These are phyloP conservation scores for Letharia lupina DNA, from an alignment of 495 filamentous ascomycete genomes.

Conservation along the genomic window DNA sequence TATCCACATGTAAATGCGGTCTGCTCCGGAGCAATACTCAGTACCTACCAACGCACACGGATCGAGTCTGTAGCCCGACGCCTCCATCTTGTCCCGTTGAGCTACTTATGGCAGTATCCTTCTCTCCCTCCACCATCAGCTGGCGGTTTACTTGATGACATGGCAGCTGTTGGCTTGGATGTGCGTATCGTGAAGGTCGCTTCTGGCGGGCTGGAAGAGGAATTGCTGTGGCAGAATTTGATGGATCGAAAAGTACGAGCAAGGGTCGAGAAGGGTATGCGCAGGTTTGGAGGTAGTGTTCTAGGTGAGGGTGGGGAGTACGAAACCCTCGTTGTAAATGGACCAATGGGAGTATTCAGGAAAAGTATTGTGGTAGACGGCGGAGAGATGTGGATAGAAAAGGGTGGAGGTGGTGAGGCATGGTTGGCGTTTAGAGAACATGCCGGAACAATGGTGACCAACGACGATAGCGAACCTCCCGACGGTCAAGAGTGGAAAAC, in stretches of 20 bases:
- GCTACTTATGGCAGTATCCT: slow-evolving; percentile 87
- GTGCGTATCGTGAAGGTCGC: slow-evolving; percentile 90
- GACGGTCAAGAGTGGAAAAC: slow-evolving; percentile 35
- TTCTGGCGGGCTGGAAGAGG: slow-evolving; percentile 76
- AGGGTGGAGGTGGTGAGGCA: slow-evolving; percentile 63
- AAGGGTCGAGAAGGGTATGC: slow-evolving; percentile 53
- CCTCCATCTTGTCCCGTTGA: slow-evolving; percentile 68
- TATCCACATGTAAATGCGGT: slow-evolving; percentile 78
- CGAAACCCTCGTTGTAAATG: slow-evolving; percentile 83
- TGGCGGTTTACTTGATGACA: slow-evolving; percentile 64
- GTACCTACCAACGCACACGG: slow-evolving; percentile 88
- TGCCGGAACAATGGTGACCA: slow-evolving; percentile 46
- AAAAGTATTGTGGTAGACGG: slow-evolving; percentile 56
- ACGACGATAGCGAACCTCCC: slow-evolving; percentile 33
- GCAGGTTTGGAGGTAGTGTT: slow-evolving; percentile 59
- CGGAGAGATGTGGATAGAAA: slow-evolving; percentile 42
- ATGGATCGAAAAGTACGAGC: slow-evolving; percentile 41
- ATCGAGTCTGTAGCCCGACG: slow-evolving; percentile 80
- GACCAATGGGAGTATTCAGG: slow-evolving; percentile 63
- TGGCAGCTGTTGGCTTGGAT: slow-evolving; percentile 67
- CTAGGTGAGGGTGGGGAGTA: slow-evolving; percentile 94
- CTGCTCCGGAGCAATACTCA: slow-evolving; percentile 84
- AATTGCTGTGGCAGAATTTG: slow-evolving; percentile 77
- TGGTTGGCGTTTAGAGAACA: slow-evolving; percentile 48
- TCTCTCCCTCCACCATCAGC: slow-evolving; percentile 46